Evolutionary conservation across 2,329 filamentous ascomycete genomes (phyloP), one percentile per base, ranked within the genome.

Genomic region (Dichotomopilus funicola): DNA sequence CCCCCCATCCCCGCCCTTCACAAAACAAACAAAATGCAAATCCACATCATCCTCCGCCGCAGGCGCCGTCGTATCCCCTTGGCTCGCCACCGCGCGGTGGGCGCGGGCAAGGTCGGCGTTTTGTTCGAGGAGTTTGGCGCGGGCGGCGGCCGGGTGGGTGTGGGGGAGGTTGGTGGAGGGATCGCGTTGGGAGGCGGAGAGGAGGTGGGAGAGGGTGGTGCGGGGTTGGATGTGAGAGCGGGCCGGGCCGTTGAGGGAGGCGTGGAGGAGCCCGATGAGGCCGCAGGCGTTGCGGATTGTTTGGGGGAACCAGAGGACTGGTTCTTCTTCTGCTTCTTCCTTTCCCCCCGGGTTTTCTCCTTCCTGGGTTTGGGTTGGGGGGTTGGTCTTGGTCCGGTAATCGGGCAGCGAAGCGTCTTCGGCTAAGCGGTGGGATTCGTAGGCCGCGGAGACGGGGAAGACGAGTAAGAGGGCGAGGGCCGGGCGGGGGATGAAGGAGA

Each of bases 211-310:
- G 11, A 94, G 78, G 46, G 79, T 78, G 1, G 82, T 83, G 53
- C 70, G 71, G 46, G 71, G 63, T 62, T 77, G 76, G 53, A 95
- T 80, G 52, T 85, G 80, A 3, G 73, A 72, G 54, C 80, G 74
- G 0, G 88, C 86, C 1, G 79, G 78, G 0, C 91, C 91, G 70
- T 97, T 99, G 46, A 79, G 79, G 0, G 89, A 82, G 13, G 86
- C 88, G 68, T 97, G 94, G 46, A 97, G 70, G 34, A 97, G 72
- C 0, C 88, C 94, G 75, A 96, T 96, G 45, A 96, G 74, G 0
- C 92, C 92, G 70, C 92, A 97, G 0, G 92, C 90, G 69, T 97
- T 95, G 58, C 88, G 82, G 65, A 97, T 96, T 0, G 91, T 97
- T 75, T 97, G 92, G 64, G 83, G 88, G 78, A 91, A 97, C 94